Percentiles rank a stretch among this genome's conserved stretches.
phyloP scores from a whole-genome alignment of 2,329 filamentous ascomycete genomes.

The Sarocladium oryzae region DNA sequence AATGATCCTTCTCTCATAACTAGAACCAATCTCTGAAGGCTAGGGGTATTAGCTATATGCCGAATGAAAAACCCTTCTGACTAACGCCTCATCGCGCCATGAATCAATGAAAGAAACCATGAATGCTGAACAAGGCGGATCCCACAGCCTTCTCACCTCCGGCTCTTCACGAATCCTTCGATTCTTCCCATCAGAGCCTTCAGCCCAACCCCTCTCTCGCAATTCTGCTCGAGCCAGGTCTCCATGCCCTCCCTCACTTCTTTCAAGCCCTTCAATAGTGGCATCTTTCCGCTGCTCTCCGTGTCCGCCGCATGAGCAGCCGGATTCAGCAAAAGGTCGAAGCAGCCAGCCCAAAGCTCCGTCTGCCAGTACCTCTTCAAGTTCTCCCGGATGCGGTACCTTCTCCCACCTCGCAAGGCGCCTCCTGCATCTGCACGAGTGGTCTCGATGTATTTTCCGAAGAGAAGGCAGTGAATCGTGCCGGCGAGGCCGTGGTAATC shows the following conservation, averaged over 20 bases:
- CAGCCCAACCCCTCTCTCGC: conserved; percentile 72
- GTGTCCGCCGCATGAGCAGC: conserved; percentile 54
- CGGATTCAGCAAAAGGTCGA: conserved; percentile 83
- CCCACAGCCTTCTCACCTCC: too few relatives aligned
- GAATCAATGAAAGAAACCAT: neutral
- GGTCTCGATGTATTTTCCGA: conserved; percentile 92
- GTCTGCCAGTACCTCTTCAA: conserved; percentile 96
- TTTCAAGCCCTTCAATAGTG: conserved; percentile 65
- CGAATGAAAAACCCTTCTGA: neutral
- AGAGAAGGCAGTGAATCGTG: conserved; percentile 80
- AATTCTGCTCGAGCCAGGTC: conserved; percentile 70
- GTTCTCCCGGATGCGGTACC: conserved; percentile 73
- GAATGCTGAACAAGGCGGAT: too few relatives aligned
- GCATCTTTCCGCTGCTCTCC: conserved; percentile 51
- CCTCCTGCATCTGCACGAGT: conserved; percentile 47
- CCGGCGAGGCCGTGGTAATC: conserved; percentile 93
- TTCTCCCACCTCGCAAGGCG: conserved; percentile 54
- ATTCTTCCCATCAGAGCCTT: conserved; percentile 62
- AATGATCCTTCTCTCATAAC: too few relatives aligned
- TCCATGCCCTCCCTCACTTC: conserved; percentile 74
- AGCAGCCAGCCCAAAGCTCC: conserved; percentile 78
- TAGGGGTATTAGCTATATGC: conserved; percentile 1
- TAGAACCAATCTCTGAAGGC: neutral
- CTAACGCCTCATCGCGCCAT: conserved; percentile 1
- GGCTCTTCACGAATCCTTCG: conserved; percentile 40